Percentiles rank a stretch among this genome's conserved stretches.
These are phyloP conservation scores for Starmera caribaea DNA, from an alignment of 805 yeast genomes.

Conservation along the genomic window DNA sequence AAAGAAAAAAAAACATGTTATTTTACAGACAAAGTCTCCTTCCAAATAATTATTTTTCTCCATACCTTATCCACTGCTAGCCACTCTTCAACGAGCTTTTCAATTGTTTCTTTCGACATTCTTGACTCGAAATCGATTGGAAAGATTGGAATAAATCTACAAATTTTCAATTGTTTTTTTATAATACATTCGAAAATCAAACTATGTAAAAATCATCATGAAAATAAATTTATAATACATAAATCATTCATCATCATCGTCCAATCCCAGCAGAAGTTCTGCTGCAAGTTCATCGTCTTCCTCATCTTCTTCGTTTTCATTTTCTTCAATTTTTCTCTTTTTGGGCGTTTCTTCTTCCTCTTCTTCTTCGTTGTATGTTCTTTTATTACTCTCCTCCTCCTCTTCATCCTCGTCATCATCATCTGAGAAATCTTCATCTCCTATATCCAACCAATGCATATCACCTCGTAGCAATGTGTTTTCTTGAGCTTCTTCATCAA, in stretches of 20 bases:
- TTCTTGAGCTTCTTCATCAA: constrained; percentile 24
- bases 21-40: no score
- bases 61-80: background rate
- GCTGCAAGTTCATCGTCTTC: constrained; percentile 23
- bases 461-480: constrained; percentile 23
- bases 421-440: constrained; percentile 38
- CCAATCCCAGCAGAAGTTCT: constrained; percentile 20
- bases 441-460: constrained; percentile 22
- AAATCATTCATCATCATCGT: constrained; percentile 8
- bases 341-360: constrained; percentile 9
- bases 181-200: no score
- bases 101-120: background rate
- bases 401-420: constrained; percentile 18
- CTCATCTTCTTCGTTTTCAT: constrained; percentile 19
- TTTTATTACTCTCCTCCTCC: constrained; percentile 3
- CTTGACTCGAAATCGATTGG: background rate
- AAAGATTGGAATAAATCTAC: background rate
- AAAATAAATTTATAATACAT: no score
- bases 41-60: no score
- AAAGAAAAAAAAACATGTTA: background rate
- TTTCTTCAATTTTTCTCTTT: constrained; percentile 13
- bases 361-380: constrained; percentile 12
- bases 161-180: background rate
- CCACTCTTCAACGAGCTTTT: constrained; percentile 1
- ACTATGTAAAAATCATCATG: no score